Conservation (phyloP, 2,329 filamentous ascomycete genomes). For the Clarireedia hainanense region DNA sequence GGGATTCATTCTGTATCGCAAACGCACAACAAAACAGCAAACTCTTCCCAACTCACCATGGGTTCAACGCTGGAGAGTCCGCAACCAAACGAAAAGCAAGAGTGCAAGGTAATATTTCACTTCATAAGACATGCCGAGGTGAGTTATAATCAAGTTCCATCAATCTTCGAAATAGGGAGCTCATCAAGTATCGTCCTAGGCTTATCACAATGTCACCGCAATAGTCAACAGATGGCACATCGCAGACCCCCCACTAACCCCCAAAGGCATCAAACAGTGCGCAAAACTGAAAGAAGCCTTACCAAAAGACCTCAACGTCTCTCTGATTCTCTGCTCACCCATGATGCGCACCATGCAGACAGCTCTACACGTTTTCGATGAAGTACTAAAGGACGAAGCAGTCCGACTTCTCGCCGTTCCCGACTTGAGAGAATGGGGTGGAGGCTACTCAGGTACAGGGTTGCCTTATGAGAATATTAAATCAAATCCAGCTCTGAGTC, state of each 20-base stretch:
- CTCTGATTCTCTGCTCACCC: not conserved
- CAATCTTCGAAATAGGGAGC: not conserved
- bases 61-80: no score
- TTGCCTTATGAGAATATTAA: no score
- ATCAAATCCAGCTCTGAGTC: not conserved
- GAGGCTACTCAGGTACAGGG: not conserved
- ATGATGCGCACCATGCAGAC: not conserved
- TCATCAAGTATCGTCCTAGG: not conserved
- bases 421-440: not conserved
- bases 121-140: not conserved
- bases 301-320: not conserved
- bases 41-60: no score
- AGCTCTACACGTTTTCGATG: not conserved
- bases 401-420: not conserved
- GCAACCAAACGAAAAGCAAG: no score
- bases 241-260: not conserved
- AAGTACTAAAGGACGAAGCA: not conserved
- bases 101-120: not conserved
- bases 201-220: not conserved
- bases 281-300: not conserved
- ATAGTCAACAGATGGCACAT: not conserved
- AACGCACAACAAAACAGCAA: no score
- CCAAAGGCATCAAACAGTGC: not conserved
- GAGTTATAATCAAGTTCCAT: not conserved
- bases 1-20: no score